Percentiles rank a stretch among this genome's conserved stretches.
Evolutionary conservation across 257 asterid genomes (phyloP).

Genomic region (Nicotiana tabacum): DNA sequence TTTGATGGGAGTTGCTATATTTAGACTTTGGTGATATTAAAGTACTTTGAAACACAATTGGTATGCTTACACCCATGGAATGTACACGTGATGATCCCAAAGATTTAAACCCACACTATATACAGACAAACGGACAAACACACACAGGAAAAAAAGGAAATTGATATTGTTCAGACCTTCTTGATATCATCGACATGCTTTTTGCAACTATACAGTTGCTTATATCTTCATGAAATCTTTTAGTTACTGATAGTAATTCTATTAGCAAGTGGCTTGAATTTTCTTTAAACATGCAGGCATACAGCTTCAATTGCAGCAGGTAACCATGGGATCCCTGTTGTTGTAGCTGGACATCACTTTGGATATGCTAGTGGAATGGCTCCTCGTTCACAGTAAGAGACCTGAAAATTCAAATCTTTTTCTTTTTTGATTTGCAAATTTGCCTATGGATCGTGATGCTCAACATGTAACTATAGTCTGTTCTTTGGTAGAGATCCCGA

Average conservation of each 20-base stretch:
- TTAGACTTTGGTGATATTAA: not conserved
- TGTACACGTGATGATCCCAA: not conserved
- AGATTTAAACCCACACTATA: not conserved
- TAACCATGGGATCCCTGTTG: slow-evolving; percentile 86
- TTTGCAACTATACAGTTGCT: not conserved
- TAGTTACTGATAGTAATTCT: not conserved
- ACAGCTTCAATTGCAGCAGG: slow-evolving; percentile 95
- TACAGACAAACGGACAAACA: not conserved
- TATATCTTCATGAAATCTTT: not conserved
- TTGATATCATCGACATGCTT: not conserved
- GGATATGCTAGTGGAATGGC: slow-evolving; percentile 99
- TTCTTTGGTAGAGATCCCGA: not conserved
- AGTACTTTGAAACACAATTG: not conserved
- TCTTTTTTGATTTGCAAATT: not conserved
- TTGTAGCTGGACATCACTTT: slow-evolving; percentile 82
- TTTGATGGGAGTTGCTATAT: not conserved
- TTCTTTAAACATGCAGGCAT: slow-evolving; percentile 48
- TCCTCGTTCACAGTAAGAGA: slow-evolving; percentile 94
- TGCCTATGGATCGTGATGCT: not conserved
- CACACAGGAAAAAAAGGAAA: not conserved
- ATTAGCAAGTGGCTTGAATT: slow-evolving; percentile 6
- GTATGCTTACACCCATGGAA: not conserved
- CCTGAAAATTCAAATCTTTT: slow-evolving; percentile 1
- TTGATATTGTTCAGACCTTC: not conserved
- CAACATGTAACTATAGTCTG: not conserved